A percentile compares a stretch with the other conserved stretches of the same genome.
Conservation (phyloP, 2,329 filamentous ascomycete genomes). For the Scytalidium sp. region DNA sequence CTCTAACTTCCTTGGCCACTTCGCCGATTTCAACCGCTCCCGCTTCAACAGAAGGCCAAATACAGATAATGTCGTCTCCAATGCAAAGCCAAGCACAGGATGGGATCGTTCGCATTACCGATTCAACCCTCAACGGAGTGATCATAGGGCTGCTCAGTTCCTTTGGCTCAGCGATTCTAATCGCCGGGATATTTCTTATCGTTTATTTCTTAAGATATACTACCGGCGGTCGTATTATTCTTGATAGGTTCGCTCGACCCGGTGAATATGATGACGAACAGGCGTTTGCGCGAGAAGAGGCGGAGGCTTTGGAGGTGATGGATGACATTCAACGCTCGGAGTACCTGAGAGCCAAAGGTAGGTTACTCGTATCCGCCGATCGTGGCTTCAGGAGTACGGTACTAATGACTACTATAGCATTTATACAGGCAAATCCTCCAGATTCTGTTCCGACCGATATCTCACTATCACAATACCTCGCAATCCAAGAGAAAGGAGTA, state of each 20-base stretch:
- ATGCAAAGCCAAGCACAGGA: background rate
- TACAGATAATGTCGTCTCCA: background rate
- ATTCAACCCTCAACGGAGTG: conserved; percentile 65
- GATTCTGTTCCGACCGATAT: conserved; percentile 97
- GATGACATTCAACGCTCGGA: conserved; percentile 88
- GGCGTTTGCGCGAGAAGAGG: conserved; percentile 89
- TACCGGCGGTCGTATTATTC: conserved; percentile 79
- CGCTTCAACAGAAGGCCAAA: background rate
- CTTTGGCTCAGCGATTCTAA: conserved; percentile 84
- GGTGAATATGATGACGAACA: conserved; percentile 99
- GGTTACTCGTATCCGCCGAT: conserved; percentile 14
- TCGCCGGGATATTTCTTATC: conserved; percentile 73
- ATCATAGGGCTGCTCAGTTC: conserved; percentile 93
- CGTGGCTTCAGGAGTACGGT: background rate
- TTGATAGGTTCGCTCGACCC: conserved; percentile 88
- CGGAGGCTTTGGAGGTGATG: conserved; percentile 92
- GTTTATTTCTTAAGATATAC: conserved; percentile 96
- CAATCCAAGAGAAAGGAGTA: conserved; percentile 99
- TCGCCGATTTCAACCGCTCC: conserved; percentile 7
- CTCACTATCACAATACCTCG: conserved; percentile 93
- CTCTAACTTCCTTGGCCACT: conserved; percentile 17
- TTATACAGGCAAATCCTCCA: conserved; percentile 88
- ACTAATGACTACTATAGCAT: conserved; percentile 56
- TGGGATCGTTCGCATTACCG: conserved; percentile 11
- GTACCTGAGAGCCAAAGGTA: conserved; percentile 94